Conservation (phyloP, 352 stramenopile species). For the Phytophthora syringae region DNA sequence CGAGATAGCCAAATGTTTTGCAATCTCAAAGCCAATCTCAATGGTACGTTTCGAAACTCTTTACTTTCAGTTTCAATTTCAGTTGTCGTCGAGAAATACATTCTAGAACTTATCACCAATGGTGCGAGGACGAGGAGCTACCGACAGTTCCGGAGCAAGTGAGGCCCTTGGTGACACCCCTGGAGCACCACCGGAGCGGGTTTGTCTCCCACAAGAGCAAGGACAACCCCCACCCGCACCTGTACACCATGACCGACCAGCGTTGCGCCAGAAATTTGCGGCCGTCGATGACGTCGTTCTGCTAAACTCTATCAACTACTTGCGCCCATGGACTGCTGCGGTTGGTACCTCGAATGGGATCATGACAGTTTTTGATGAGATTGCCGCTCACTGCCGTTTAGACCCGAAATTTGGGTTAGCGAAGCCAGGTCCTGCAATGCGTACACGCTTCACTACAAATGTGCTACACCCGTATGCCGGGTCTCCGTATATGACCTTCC, state of each 20-base stretch:
- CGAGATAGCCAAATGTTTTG: no score
- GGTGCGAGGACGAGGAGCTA: no score
- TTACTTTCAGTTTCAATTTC: no score
- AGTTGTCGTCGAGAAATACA: no score
- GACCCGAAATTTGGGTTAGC: not conserved
- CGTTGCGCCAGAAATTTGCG: conserved; percentile 2
- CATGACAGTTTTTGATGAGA: conserved; percentile 13
- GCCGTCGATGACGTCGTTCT: conserved; percentile 11
- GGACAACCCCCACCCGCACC: no score
- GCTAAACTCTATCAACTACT: not conserved
- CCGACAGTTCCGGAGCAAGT: no score
- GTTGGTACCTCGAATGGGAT: conserved; percentile 4
- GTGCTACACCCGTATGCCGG: not conserved
- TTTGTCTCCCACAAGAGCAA: no score
- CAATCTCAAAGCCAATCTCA: no score
- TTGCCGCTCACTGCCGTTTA: not conserved
- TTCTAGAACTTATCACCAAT: no score
- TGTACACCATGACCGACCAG: not conserved
- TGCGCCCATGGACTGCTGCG: not conserved
- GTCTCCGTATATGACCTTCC: not conserved
- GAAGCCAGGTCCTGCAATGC: not conserved
- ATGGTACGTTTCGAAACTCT: no score
- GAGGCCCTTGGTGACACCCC: no score
- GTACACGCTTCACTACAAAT: not conserved
- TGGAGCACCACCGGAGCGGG: no score